Base-by-base conservation (phyloP, 2,329 filamentous ascomycete species). In the Aspergillus sp. region DNA sequence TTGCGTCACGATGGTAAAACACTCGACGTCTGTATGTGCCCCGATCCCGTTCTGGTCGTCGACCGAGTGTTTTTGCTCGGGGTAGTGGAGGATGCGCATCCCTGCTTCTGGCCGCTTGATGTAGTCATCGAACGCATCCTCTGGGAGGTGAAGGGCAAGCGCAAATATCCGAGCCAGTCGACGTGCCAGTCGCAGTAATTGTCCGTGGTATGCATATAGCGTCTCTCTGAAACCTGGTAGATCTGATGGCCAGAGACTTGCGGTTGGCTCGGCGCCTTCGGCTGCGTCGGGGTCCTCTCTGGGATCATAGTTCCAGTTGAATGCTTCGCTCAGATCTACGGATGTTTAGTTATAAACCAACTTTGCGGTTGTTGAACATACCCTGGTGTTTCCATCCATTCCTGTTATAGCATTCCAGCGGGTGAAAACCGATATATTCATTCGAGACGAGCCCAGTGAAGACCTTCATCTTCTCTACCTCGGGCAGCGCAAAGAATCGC, bases 371-470 rank as follows among this genome's bases (percentile, higher is more conserved):
- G 17, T 52, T 22, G 22, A 11, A 8, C 28, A 22, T 22, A 52
- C 49, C 49, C 38, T 52, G 49, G 38, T 52, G 49, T 19, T 52
- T 52, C 49, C 49, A 52, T 13, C 49, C 49, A 17, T 52, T 52
- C 30, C 49, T 13, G 22, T 52, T 52, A 22, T 52, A 52, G 30
- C 49, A 52, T 28, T 52, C 49, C 49, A 52, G 34, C 4, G 49
- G 49, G 19, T 52, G 49, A 38, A 52, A 52, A 1, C 49, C 49
- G 6, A 52, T 28, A 34, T 52, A 52, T 28, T 52, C 49, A 22
- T 52, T 52, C 17, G 49, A 28, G n/a, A 52, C 49, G 15, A 52
- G 28, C 2, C 49, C 49, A 3, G 49, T 52, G n/a, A 52, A 52
- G 7, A 38, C 49, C 28, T 52, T 30, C 49, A 52, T 52, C 28